Evolutionary conservation across 208 protist species (phyloP).

Genomic region (Crithidia sp.): DNA sequence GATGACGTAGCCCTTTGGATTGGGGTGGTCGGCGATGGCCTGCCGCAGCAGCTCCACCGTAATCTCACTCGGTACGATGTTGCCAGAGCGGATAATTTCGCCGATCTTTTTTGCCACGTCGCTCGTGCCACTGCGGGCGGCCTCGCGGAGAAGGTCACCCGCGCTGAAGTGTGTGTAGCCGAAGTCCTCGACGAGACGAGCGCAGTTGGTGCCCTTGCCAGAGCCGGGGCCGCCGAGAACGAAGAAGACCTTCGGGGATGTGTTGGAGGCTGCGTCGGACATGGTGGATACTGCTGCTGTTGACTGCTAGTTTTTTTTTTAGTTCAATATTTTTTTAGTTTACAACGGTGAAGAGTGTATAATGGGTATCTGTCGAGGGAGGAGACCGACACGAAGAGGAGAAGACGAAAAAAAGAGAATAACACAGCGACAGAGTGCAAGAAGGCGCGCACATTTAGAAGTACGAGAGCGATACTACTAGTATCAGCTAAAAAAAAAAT

Average conservation of each 20-base stretch:
- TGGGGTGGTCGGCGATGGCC: conserved; percentile 65
- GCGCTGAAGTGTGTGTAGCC: conserved; percentile 89
- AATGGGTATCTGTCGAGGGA: not conserved
- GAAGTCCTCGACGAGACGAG: conserved; percentile 73
- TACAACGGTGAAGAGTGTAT: not conserved
- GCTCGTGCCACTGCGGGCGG: conserved; percentile 54
- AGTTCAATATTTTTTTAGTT: not conserved
- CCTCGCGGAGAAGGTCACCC: conserved; percentile 86
- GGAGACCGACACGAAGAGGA: not conserved
- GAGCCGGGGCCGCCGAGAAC: conserved; percentile 88
- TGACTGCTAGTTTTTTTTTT: not conserved
- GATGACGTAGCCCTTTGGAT: conserved; percentile 80
- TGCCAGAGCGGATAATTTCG: conserved; percentile 60
- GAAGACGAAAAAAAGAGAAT: conserved; percentile 2
- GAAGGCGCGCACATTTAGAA: too few species aligned
- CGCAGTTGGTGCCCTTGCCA: conserved; percentile 88
- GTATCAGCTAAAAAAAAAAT: conserved; percentile 1
- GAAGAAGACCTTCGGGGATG: conserved; percentile 79
- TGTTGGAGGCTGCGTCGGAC: not conserved
- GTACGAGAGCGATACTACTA: too few species aligned
- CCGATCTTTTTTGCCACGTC: conserved; percentile 81
- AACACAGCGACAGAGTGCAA: not conserved
- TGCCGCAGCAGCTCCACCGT: conserved; percentile 82
- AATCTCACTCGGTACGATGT: conserved; percentile 89
- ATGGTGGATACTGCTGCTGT: not conserved